Conservation (phyloP, 202 grass and related monocot genomes). For the Miscanthus sacchariflorus region DNA sequence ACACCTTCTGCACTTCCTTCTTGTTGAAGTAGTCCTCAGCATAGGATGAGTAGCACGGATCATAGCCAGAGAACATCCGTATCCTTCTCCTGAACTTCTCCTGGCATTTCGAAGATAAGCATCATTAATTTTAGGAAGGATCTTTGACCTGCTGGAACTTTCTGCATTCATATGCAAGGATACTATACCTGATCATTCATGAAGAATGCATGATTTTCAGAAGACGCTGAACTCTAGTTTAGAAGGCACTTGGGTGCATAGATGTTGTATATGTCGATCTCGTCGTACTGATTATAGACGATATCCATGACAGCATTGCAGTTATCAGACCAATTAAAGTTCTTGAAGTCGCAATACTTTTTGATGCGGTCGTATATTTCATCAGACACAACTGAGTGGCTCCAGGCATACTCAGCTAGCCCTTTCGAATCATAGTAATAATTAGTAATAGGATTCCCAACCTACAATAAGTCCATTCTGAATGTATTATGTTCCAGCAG, state of each 20-base stretch:
- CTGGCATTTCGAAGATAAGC: conserved; percentile 29
- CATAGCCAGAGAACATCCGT: conserved; percentile 68
- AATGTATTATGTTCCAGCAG: background rate
- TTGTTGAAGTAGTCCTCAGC: conserved; percentile 81
- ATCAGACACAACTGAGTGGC: conserved; percentile 70
- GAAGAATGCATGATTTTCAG: background rate
- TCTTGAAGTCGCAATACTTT: conserved; percentile 61
- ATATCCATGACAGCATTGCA: conserved; percentile 53
- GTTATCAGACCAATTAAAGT: conserved; percentile 58
- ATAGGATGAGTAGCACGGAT: conserved; percentile 80
- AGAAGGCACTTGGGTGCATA: conserved; percentile 89
- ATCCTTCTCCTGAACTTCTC: conserved; percentile 45
- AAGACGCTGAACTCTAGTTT: conserved; percentile 53
- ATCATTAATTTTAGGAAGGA: conserved; percentile 7
- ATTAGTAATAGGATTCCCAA: conserved; percentile 76
- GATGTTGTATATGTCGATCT: conserved; percentile 89
- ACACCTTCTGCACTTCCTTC: conserved; percentile 66
- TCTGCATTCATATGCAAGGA: background rate
- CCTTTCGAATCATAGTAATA: conserved; percentile 76
- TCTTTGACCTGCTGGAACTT: background rate
- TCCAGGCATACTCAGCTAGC: conserved; percentile 83
- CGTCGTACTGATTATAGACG: conserved; percentile 60
- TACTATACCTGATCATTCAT: conserved; percentile 5
- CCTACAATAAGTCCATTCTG: conserved; percentile 47
- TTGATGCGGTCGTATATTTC: conserved; percentile 59